Evolutionary conservation across 768 basidiomycete species (phyloP), one percentile per base, ranked within the genome.

Genomic region (Hysterangium stoloniferum): DNA sequence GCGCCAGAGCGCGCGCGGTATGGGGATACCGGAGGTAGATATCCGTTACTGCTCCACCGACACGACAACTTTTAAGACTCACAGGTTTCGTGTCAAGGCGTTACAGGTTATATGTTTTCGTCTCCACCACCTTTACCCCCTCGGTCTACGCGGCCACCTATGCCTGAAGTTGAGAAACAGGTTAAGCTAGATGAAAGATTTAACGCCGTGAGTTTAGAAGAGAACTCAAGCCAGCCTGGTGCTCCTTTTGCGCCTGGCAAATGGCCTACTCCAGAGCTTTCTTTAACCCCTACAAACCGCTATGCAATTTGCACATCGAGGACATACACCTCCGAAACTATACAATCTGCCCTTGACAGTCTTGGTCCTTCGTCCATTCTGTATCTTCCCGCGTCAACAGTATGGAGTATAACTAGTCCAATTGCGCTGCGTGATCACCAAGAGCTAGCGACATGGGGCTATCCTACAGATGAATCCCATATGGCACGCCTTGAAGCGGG

Each of bases 401-500:
- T 42, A 11, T 60, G 59, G 59, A 24, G 33, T 22, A 53, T 60
- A 27, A 29, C 20, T 13, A 28, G 38, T 4, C 47, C 59, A 27
- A 51, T 60, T 37, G 29, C 35, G 27, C 37, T 60, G 11, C 31
- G 48, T 17, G 46, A 56, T 6, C 46, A 55, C 29, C 59, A 60
- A 41, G 59, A 60, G 36, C 35, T 60, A 13, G 59, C 59, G 19
- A 60, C 59, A 11, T 41, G 45, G 45, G 59, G 56, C 3, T 60
- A 60, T 32, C 59, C 59, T 15, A 55, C 38, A 11, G 48, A 47
- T 3, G 59, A 59, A 27, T 33, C 32, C 7, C 51, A 60, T 8
- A 53, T 60, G 51, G 59, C 59, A 7, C 41, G 41, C 15, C 50
- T 60, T 11, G 58, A 60, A 13, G 59, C 59, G 4, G 45, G 42